These are phyloP conservation scores for Metschnikowia proteae DNA, from an alignment of 805 yeast species.

Conservation along the genomic window DNA sequence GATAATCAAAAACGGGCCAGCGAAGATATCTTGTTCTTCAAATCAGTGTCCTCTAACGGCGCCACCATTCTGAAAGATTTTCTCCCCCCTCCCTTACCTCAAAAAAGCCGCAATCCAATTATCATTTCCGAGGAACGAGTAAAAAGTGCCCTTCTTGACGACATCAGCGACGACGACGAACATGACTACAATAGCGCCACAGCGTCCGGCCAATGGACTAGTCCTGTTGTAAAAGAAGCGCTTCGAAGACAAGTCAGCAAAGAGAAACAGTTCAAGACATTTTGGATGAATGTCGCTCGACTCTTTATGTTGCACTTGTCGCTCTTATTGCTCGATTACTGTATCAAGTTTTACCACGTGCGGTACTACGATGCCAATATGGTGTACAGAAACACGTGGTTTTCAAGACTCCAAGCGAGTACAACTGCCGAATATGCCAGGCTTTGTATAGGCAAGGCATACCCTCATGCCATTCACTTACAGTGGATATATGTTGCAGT, in stretches of 20 bases:
- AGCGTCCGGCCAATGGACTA: constrained; percentile 32
- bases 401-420: constrained; percentile 4
- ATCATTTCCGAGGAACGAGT: constrained; percentile 4
- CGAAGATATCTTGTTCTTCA: constrained; percentile 5
- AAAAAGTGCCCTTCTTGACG: constrained; percentile 1
- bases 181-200: neutral
- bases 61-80: constrained; percentile 12
- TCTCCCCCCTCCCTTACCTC: constrained; percentile 12
- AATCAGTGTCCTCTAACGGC: constrained; percentile 6
- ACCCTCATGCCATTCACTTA: constrained; percentile 6
- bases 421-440: neutral
- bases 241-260: constrained; percentile 42
- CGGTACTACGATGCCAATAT: constrained; percentile 9
- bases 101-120: constrained; percentile 12
- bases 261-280: constrained; percentile 32
- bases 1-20: neutral
- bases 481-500: constrained; percentile 23
- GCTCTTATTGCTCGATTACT: constrained; percentile 8
- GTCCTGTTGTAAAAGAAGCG: constrained; percentile 44
- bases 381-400: constrained; percentile 9
- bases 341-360: constrained; percentile 9
- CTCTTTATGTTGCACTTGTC: constrained; percentile 29
- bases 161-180: constrained; percentile 4
- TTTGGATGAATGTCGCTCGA: constrained; percentile 26
- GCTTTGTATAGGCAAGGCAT: neutral